Evolutionary conservation across 768 basidiomycete genomes (phyloP), one percentile per base, ranked within the genome.

Genomic region (Suillus subluteus): DNA sequence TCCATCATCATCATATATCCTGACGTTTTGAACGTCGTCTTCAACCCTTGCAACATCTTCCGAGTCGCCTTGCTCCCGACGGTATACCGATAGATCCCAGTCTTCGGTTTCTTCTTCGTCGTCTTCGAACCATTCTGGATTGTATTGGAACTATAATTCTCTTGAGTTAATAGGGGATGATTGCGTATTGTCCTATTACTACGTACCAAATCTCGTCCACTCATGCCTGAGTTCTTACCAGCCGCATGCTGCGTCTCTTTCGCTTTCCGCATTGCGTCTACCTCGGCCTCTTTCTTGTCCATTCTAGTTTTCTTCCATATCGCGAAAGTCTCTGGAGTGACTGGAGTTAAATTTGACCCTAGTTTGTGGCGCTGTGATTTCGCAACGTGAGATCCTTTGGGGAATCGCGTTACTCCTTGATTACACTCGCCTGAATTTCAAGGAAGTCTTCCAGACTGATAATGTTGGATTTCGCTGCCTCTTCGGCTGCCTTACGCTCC

Each of bases 361-460:
- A 99, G 84, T 85, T 98, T 99, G 81, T 99, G 97, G 64, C 98
- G 90, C 95, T 97, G 71, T 52, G 1, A 41, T 62, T 48, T 56
- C 38, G 62, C 48, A 68, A 54, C 50, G 44, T 43, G 62, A 71
- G 30, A 67, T 61, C 18, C 54, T 32, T 26, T 46, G 4, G 26
- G 7, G 32, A 41, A 41, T 54, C 26, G 7, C 37, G 41, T 41
- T 35, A 30, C 9, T 32, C 26, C 48, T 30, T n/a, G 23, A 30
- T n/a, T 46, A 61, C 35, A 71, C 83, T 64, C 71, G 95, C 96
- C 89, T 99, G 97, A 61, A 95, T 94, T 81, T 99, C 98, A 65
- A 99, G 76, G 82, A 99, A 99, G 71, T 99, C 98, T 76, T 99
- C 98, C 46, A 99, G 71, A 70, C 93, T 95, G 75, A 99, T 99